Evolutionary conservation across 768 basidiomycete species (phyloP), one percentile per base, ranked within the genome.

Genomic region (Tephrocybe sp.): DNA sequence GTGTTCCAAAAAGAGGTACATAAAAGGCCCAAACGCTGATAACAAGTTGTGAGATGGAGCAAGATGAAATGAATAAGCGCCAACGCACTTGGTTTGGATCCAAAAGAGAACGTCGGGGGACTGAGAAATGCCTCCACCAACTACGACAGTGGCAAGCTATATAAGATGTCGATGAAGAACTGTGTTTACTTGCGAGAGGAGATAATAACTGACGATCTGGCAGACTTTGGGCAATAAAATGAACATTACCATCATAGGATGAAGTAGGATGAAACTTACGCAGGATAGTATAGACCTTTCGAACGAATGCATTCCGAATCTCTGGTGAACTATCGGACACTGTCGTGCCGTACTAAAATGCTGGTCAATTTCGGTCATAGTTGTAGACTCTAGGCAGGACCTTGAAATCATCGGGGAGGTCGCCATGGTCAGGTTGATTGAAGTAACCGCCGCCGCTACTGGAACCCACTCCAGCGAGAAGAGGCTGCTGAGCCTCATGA

Each of bases 371-470:
- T 10, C n/a, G 12, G 5, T 39, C n/a, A 36, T 16, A 33, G 12
- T 33, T 23, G 22, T 6, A 26, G 14, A 12, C 26, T 31, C n/a
- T 41, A 20, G n/a, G 2, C 61, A 71, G 19, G 53, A 90, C 90
- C 80, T 95, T 92, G 82, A 97, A 97, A 67, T 97, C 95, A 61
- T 96, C 94, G 0, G 91, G 92, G 41, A 93, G 62, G 57, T 93
- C 92, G 41, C 80, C 89, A 31, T 71, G 72, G 22, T 70, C 74
- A 5, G 91, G 85, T 58, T 93, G 89, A 69, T 93, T 81, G 57
- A 79, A 89, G 57, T 84, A 76, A n/a, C 71, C 84, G 23, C 76
- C 74, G 14, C 66, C 66, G 14, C 72, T 66, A 38, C 68, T 71
- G 52, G 76, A 73, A 48, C 80, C 73, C 16, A 79, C 65, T 20